Evolutionary conservation across 1,284 basidiomycete genomes (phyloP), one percentile per base, ranked within the genome.

Genomic region (Quambalaria eucalypti): DNA sequence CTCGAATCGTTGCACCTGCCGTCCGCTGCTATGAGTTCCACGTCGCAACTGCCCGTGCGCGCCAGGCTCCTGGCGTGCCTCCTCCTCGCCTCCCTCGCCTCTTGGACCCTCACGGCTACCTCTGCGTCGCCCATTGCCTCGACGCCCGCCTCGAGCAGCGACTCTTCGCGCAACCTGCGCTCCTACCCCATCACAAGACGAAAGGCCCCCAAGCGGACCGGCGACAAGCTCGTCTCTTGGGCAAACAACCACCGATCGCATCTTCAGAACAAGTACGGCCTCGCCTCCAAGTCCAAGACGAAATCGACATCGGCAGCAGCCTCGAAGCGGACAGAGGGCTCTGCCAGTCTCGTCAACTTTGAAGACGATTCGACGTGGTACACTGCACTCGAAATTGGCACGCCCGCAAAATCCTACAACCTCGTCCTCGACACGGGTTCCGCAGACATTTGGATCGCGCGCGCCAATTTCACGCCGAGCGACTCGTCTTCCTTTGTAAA

Each of bases 361-460:
- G 51, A 68, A 49, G 58, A 66, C 52, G 68, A 70, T 50, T 57
- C 56, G 16, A 52, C 62, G 29, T 70, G 62, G 57, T 51, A 60
- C 19, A 60, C 68, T n/a, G 19, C 57, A 19, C 29, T 70, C 38
- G 5, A 28, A 2, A 62, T 65, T 10, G 68, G 68, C 9, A 66
- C 64, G 1, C 62, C 61, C 1, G 30, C 61, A 3, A 33, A 54
- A 28, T 3, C 36, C 9, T 62, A 60, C 53, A 38, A 57, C 19
- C 56, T 70, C 10, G 60, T 70, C 9, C 56, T 70, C 23, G 68
- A 70, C 29, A 70, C 68, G 21, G 68, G 68, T 31, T 62, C 60
- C 10, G 47, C 66, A 30, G 68, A 70, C 46, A 48, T 68, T 28
- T 61, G 63, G 3, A 39, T 50, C 0, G 23, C 51, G 10, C 62